These are phyloP conservation scores for Candida awuae DNA, from an alignment of 805 yeast species.

Conservation along the genomic window DNA sequence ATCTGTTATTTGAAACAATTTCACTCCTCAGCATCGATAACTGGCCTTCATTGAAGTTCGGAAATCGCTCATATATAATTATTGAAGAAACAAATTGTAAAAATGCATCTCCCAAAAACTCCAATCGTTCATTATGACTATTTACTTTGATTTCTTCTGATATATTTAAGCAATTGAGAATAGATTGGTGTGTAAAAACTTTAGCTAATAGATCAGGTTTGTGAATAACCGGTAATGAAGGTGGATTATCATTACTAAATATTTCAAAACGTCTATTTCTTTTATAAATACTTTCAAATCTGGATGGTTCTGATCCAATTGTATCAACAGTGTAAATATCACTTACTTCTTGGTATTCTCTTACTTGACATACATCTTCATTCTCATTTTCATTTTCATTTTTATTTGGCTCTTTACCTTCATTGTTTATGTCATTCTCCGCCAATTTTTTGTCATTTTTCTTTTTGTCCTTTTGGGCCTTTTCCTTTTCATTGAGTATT, in stretches of 20 bases:
- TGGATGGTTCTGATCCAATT: neutral
- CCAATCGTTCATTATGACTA: constrained; percentile 78
- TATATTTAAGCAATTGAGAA: constrained; percentile 49
- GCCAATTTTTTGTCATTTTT: no score
- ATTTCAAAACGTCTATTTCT: constrained; percentile 10
- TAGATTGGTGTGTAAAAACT: constrained; percentile 78
- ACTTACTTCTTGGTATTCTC: neutral
- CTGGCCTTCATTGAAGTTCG: constrained; percentile 71
- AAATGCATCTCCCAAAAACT: constrained; percentile 85
- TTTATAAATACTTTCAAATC: constrained; percentile 9
- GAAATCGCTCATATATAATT: constrained; percentile 59
- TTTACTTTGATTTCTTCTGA: constrained; percentile 46
- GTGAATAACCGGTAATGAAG: constrained; percentile 60
- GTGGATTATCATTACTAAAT: constrained; percentile 27
- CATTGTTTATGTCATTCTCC: no score
- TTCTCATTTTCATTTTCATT: no score
- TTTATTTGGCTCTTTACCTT: no score
- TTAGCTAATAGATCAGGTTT: constrained; percentile 50
- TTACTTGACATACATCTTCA: no score
- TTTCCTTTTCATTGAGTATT: no score
- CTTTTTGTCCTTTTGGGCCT: no score
- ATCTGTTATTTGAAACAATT: constrained; percentile 63
- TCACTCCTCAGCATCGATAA: constrained; percentile 61
- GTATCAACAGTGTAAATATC: neutral
- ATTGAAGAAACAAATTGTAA: constrained; percentile 63